Percentiles rank a stretch among this genome's conserved stretches.
These are phyloP conservation scores for Dactylorhiza incarnata DNA, from an alignment of 106 monocot species.

Conservation along the genomic window DNA sequence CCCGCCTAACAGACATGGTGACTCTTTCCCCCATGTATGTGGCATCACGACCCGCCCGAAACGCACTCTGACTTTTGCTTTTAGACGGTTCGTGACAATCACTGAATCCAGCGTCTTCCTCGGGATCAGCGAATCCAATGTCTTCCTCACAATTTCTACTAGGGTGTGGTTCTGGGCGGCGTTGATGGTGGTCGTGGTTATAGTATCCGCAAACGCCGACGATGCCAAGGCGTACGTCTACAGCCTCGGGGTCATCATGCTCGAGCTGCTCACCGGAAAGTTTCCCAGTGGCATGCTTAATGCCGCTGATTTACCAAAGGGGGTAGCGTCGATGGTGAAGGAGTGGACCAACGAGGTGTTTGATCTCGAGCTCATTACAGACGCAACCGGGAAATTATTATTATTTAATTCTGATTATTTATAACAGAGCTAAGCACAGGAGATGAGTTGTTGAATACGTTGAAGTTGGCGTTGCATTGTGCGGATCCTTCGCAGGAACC, in stretches of 20 bases:
- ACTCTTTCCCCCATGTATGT: no score
- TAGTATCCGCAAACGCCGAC: no score
- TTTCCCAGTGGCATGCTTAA: conserved; percentile 62
- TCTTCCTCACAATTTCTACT: no score
- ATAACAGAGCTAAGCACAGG: conserved; percentile 6
- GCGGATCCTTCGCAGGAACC: conserved; percentile 59
- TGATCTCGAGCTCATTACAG: conserved; percentile 69
- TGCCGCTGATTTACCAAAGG: conserved; percentile 70
- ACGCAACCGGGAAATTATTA: conserved; percentile 32
- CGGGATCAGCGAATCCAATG: no score
- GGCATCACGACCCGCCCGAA: no score
- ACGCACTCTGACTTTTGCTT: no score
- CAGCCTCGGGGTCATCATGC: conserved; percentile 71
- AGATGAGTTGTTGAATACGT: conserved; percentile 65
- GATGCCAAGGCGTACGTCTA: conserved; percentile 76
- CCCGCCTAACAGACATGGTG: no score
- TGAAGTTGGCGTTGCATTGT: conserved; percentile 87
- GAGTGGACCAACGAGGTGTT: conserved; percentile 96
- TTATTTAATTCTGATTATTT: no score
- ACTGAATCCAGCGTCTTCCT: no score
- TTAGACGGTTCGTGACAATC: no score
- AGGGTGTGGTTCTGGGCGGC: no score
- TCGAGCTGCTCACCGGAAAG: conserved; percentile 85
- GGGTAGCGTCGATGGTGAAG: conserved; percentile 86
- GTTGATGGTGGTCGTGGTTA: no score